Evolutionary conservation across 179 eudicot species (phyloP).

Genomic region (Spergularia azorica): DNA sequence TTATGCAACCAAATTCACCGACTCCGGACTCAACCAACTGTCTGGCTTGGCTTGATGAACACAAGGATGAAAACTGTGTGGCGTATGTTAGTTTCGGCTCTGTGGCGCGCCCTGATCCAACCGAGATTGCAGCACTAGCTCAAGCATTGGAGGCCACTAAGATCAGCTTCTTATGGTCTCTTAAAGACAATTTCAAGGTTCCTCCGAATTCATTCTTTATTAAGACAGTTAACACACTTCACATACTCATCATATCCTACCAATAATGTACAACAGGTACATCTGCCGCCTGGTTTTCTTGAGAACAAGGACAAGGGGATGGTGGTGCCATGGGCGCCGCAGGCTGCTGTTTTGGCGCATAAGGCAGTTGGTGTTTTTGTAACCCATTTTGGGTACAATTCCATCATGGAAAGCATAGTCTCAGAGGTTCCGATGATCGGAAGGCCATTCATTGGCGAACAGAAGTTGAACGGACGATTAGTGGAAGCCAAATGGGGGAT

Average conservation of each 20-base stretch:
- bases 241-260: not conserved
- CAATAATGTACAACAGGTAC: slow-evolving; percentile 12
- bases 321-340: slow-evolving; percentile 66
- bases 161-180: slow-evolving; percentile 25
- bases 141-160: slow-evolving; percentile 27
- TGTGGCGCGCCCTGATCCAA: slow-evolving; percentile 24
- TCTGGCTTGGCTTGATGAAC: slow-evolving; percentile 35
- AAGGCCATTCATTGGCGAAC: slow-evolving; percentile 64
- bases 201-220: not conserved
- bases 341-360: slow-evolving; percentile 41
- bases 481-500: slow-evolving; percentile 53
- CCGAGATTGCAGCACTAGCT: slow-evolving; percentile 35
- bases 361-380: slow-evolving; percentile 45
- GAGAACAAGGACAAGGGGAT: slow-evolving; percentile 35
- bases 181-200: slow-evolving; percentile 28
- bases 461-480: slow-evolving; percentile 44
- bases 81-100: slow-evolving; percentile 37
- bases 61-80: slow-evolving; percentile 17
- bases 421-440: slow-evolving; percentile 62
- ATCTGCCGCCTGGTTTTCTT: slow-evolving; percentile 45
- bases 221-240: not conserved
- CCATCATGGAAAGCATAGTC: slow-evolving; percentile 49
- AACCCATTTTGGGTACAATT: slow-evolving; percentile 72
- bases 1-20: slow-evolving; percentile 9
- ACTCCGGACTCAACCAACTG: slow-evolving; percentile 10